Evolutionary conservation across 345 rosid genomes (phyloP).

Genomic region (Microthlaspi erraticum): DNA sequence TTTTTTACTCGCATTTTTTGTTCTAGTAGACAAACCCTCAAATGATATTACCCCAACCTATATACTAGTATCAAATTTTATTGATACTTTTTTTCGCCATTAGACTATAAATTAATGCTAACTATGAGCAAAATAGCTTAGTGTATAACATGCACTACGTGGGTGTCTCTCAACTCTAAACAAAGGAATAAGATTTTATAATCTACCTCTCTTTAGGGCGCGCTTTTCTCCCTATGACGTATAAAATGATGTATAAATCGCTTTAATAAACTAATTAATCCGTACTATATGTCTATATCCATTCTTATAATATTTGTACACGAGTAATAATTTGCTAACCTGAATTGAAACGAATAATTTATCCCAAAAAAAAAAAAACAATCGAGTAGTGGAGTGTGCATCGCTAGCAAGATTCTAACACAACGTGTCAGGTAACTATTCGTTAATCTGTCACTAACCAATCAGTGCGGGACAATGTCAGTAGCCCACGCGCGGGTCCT

Average conservation of each 20-base stretch:
- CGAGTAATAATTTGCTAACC: not conserved
- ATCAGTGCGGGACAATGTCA: slow-evolving; percentile 21
- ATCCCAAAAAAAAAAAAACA: not conserved
- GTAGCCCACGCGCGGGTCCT: slow-evolving; percentile 22
- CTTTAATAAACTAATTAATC: slow-evolving; percentile 14
- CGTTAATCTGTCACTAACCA: not conserved
- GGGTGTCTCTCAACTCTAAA: not conserved
- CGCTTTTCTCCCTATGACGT: slow-evolving; percentile 11
- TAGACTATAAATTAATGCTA: too few species aligned
- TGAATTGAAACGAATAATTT: slow-evolving; percentile 9
- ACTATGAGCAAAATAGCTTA: not conserved
- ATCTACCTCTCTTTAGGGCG: not conserved
- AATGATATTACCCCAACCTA: not conserved
- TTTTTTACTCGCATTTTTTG: too few species aligned
- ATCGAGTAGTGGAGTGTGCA: slow-evolving; percentile 30
- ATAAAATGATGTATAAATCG: slow-evolving; percentile 33
- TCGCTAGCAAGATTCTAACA: slow-evolving; percentile 32
- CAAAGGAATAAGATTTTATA: not conserved
- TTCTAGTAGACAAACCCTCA: not conserved
- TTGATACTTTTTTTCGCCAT: too few species aligned
- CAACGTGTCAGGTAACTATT: slow-evolving; percentile 20
- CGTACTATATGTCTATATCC: slow-evolving; percentile 23
- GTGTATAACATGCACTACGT: not conserved
- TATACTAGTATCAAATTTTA: too few species aligned
- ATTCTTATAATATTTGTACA: not conserved